A percentile compares a stretch with the other conserved stretches of the same genome.
phyloP scores from a whole-genome alignment of 1,284 basidiomycete species.

The Xanthoconium separans region DNA sequence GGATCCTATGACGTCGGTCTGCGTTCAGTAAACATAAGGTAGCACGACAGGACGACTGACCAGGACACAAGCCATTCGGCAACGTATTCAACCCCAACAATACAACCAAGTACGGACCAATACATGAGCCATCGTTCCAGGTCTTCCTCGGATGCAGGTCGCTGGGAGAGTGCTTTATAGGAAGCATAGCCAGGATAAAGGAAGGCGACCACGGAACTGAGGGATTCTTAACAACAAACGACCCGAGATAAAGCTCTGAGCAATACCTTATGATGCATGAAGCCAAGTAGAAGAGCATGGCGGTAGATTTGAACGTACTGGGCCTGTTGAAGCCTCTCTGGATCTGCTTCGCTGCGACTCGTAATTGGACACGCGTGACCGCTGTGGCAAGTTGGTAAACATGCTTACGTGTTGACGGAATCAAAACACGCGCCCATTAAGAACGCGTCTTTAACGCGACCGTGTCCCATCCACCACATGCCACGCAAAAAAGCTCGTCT shows the following conservation, averaged over 20 bases:
- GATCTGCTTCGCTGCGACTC: not conserved
- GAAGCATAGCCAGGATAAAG: constrained; percentile 85
- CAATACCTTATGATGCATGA: constrained; percentile 41
- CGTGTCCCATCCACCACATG: constrained; percentile 18
- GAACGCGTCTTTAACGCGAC: constrained; percentile 25
- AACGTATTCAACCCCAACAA: constrained; percentile 71
- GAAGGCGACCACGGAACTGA: constrained; percentile 66
- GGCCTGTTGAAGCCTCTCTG: not conserved
- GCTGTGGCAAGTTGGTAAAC: constrained; percentile 8
- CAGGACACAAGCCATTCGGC: constrained; percentile 84
- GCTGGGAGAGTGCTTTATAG: constrained; percentile 79
- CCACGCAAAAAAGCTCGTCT: constrained; percentile 22
- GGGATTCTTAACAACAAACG: constrained; percentile 1
- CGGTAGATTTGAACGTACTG: not conserved
- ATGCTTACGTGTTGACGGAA: constrained; percentile 24
- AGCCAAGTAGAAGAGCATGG: constrained; percentile 54
- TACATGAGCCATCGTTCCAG: constrained; percentile 90
- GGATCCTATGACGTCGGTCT: constrained; percentile 58
- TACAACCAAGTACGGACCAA: constrained; percentile 81
- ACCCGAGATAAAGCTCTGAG: constrained; percentile 5
- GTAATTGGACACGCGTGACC: constrained; percentile 8
- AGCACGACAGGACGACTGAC: constrained; percentile 40
- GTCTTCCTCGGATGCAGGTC: constrained; percentile 75
- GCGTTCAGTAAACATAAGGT: constrained; percentile 4
- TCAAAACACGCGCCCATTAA: constrained; percentile 29